Evolutionary conservation across 768 basidiomycete species (phyloP).

Genomic region (Ramaria sp.): DNA sequence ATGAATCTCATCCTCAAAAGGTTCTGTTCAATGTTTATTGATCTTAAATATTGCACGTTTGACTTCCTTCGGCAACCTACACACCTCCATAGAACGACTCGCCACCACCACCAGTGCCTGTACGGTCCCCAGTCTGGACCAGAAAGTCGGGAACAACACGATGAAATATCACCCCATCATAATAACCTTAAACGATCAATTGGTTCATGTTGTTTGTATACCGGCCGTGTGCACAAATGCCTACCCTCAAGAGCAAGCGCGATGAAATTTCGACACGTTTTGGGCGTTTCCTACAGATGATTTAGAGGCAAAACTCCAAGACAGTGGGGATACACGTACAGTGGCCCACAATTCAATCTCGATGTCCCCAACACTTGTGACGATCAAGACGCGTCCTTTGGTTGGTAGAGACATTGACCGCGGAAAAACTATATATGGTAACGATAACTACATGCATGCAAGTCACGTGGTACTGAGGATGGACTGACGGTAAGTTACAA

Average conservation of each 20-base stretch:
- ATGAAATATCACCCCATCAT: conserved; percentile 92
- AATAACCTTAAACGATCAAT: conserved; percentile 55
- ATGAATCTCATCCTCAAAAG: conserved; percentile 91
- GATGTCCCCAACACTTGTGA: conserved; percentile 77
- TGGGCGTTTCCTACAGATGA: conserved; percentile 70
- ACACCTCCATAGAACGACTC: conserved; percentile 91
- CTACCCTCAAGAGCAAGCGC: conserved; percentile 82
- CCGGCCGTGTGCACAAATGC: conserved; percentile 19
- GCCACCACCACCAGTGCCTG: conserved; percentile 84
- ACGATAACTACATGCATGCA: no score
- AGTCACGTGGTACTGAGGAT: no score
- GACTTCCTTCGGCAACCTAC: conserved; percentile 12
- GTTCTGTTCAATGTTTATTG: conserved; percentile 41
- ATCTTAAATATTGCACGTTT: conserved; percentile 11
- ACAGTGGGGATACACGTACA: conserved; percentile 27
- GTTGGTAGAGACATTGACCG: conserved; percentile 70
- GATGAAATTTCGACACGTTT: conserved; percentile 86
- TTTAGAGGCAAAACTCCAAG: no score
- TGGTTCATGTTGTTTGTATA: neutral
- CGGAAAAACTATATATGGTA: no score
- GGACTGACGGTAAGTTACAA: no score
- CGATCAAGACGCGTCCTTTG: conserved; percentile 74
- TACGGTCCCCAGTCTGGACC: conserved; percentile 90
- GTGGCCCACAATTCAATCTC: conserved; percentile 92
- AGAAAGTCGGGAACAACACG: conserved; percentile 88